Evolutionary conservation across 305 asterid species (phyloP).

Genomic region (Plantago coronopus): DNA sequence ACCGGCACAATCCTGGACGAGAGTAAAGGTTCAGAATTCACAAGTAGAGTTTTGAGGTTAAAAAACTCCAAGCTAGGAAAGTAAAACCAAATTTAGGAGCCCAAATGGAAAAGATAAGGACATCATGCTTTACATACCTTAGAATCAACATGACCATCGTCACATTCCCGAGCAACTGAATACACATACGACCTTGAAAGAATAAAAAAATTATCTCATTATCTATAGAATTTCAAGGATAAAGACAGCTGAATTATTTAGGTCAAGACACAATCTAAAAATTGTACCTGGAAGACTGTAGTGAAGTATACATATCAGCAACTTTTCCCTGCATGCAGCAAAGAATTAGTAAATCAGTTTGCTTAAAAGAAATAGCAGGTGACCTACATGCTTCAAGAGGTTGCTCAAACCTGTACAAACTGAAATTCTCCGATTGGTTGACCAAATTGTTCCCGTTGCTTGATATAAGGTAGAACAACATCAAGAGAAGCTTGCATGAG

Average conservation of each 20-base stretch:
- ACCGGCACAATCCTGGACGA: conserved; percentile 90
- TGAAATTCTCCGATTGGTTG: conserved; percentile 88
- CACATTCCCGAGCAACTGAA: conserved; percentile 95
- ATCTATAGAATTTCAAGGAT: not conserved
- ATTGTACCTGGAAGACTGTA: conserved; percentile 85
- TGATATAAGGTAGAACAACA: conserved; percentile 82
- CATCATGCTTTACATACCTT: conserved; percentile 43
- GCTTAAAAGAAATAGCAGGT: conserved; percentile 4
- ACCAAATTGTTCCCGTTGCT: conserved; percentile 91
- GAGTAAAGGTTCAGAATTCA: conserved; percentile 5
- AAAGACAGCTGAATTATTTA: not conserved
- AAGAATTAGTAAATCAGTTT: conserved; percentile 17
- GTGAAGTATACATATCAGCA: conserved; percentile 91
- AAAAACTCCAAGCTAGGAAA: not conserved
- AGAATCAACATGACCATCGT: conserved; percentile 58
- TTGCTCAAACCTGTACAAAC: conserved; percentile 65
- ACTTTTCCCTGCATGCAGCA: conserved; percentile 65
- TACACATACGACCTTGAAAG: conserved; percentile 74
- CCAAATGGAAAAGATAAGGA: not conserved
- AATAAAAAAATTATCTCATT: not conserved
- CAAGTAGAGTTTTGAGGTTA: not conserved
- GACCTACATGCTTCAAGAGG: not conserved
- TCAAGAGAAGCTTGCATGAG: conserved; percentile 96
- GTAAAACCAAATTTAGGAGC: not conserved
- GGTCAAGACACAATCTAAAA: conserved; percentile 9